phyloP scores from a whole-genome alignment of 2,329 filamentous ascomycete species.

The Diaporthe australafricana region DNA sequence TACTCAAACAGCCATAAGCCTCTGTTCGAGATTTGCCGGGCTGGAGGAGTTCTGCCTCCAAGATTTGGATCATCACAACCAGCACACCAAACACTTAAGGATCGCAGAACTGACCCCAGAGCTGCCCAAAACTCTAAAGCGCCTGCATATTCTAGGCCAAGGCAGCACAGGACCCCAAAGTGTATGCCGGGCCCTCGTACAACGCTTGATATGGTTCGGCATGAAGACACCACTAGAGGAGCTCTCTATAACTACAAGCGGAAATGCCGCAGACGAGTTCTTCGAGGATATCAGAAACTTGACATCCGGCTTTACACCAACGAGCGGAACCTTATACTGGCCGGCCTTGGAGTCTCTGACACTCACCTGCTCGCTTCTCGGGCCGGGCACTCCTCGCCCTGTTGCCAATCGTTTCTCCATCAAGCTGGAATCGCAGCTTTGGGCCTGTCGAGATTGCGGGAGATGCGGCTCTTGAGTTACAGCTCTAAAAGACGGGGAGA shows the following conservation, averaged over 20 bases:
- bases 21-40: not conserved
- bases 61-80: not conserved
- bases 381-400: not conserved
- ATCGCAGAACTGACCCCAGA: not conserved
- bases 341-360: not conserved
- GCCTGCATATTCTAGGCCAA: not conserved
- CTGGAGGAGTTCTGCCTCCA: slow-evolving; percentile 1
- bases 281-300: not conserved
- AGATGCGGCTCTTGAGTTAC: not conserved
- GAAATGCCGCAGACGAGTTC: not conserved
- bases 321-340: not conserved
- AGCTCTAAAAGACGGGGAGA: not conserved
- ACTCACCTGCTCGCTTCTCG: not conserved
- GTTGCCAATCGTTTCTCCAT: not conserved
- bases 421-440: not conserved
- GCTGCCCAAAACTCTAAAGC: not conserved
- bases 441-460: not conserved
- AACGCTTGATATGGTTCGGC: not conserved
- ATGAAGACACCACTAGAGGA: not conserved
- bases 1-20: not conserved
- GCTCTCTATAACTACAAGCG: slow-evolving; percentile 4
- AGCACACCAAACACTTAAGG: not conserved
- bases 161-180: not conserved
- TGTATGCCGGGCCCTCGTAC: not conserved
- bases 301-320: not conserved